Percentiles rank a stretch among this genome's conserved stretches.
phyloP scores from a whole-genome alignment of 768 basidiomycete species.

The Phlebiopsis gigantea region DNA sequence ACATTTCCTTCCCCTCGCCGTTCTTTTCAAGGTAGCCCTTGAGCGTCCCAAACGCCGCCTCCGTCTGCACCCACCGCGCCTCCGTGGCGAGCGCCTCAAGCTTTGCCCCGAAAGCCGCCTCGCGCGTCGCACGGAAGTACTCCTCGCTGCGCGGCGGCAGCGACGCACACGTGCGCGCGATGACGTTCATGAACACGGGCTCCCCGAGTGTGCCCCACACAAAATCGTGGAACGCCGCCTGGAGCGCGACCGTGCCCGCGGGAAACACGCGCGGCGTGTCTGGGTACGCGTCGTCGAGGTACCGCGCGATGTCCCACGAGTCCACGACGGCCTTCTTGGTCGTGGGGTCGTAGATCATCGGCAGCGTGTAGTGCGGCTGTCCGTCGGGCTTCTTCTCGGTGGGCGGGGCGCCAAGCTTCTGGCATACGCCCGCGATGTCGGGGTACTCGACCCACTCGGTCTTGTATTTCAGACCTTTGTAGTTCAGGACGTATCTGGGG shows the following conservation, averaged over 20 bases:
- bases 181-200: slow-evolving; percentile 1
- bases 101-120: slow-evolving; percentile 27
- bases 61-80: slow-evolving; percentile 34
- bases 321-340: slow-evolving; percentile 36
- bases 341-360: slow-evolving; percentile 43
- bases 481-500: slow-evolving; percentile 25
- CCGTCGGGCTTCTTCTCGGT: slow-evolving; percentile 29
- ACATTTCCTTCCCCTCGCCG: slow-evolving; percentile 4
- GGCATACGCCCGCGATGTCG: slow-evolving; percentile 31
- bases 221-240: slow-evolving; percentile 30
- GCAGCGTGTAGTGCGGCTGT: slow-evolving; percentile 37
- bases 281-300: slow-evolving; percentile 48
- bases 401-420: slow-evolving; percentile 30
- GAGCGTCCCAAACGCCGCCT: slow-evolving; percentile 26
- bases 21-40: slow-evolving; percentile 12
- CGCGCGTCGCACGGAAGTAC: slow-evolving; percentile 36
- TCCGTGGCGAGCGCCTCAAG: slow-evolving; percentile 31
- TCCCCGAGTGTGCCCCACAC: background rate
- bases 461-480: slow-evolving; percentile 34
- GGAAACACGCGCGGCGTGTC: slow-evolving; percentile 36
- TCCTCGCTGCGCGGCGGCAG: slow-evolving; percentile 31
- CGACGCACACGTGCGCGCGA: background rate
- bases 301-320: slow-evolving; percentile 41
- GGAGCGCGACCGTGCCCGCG: slow-evolving; percentile 31
- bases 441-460: slow-evolving; percentile 46